These are phyloP conservation scores for Myrmaecium sp. DNA, from an alignment of 2,329 filamentous ascomycete species.

Conservation along the genomic window DNA sequence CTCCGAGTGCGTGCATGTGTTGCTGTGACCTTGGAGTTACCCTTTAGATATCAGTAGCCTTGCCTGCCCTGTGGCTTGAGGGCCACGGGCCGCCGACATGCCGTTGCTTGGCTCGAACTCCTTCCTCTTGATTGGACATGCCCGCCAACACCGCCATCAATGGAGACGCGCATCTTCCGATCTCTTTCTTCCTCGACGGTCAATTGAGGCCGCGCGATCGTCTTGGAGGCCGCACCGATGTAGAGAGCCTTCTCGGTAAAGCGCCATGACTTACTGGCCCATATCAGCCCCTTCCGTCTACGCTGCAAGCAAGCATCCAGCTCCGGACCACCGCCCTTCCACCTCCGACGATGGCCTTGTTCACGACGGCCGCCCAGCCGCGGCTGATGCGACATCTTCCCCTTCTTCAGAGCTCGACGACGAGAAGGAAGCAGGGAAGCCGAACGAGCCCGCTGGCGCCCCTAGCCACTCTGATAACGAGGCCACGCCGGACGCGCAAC, in stretches of 20 bases:
- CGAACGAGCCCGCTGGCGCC: slow-evolving; percentile 1
- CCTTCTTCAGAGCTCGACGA: slow-evolving; percentile 6
- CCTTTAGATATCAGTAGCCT: too few species aligned
- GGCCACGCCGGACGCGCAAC: slow-evolving; percentile 4
- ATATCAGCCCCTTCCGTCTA: slow-evolving; percentile 71
- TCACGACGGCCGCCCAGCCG: slow-evolving; percentile 3
- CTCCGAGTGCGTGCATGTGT: too few species aligned
- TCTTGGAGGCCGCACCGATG: too few species aligned
- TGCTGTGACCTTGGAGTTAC: too few species aligned
- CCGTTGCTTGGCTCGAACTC: too few species aligned
- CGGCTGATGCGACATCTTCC: too few species aligned
- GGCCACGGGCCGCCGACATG: too few species aligned
- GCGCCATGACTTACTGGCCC: slow-evolving; percentile 70
- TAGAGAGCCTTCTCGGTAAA: too few species aligned
- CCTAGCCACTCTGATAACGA: slow-evolving; percentile 3
- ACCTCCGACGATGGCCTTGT: slow-evolving; percentile 43
- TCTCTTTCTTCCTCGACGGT: too few species aligned
- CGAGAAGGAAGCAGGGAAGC: slow-evolving; percentile 4
- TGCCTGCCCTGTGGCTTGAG: too few species aligned
- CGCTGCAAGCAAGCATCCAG: slow-evolving; percentile 53
- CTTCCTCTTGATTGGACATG: neutral
- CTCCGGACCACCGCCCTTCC: slow-evolving; percentile 33
- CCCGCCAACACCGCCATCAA: slow-evolving; percentile 8
- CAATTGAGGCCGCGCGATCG: too few species aligned
- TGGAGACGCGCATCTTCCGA: too few species aligned